Percentiles rank a stretch among this genome's conserved stretches.
These are phyloP conservation scores for Isabelozyma rhagii DNA, from an alignment of 805 yeast species.

Conservation along the genomic window DNA sequence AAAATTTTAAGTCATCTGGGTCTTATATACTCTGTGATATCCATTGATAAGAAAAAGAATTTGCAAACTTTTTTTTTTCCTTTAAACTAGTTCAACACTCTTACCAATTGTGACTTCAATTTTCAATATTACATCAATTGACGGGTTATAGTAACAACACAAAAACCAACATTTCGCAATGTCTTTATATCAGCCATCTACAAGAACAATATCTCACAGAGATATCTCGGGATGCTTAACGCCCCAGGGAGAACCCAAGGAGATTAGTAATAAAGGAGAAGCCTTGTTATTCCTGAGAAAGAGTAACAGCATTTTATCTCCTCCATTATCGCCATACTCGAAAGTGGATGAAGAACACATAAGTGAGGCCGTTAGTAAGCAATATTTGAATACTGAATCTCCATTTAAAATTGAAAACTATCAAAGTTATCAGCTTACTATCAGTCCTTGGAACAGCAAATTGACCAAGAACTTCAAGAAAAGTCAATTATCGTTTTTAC, in stretches of 20 bases:
- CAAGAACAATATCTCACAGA: constrained; percentile 24
- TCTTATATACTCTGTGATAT: not conserved
- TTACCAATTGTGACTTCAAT: constrained; percentile 3
- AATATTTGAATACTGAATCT: constrained; percentile 15
- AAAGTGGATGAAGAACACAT: constrained; percentile 5
- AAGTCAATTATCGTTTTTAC: constrained; percentile 50
- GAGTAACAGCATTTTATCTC: constrained; percentile 36
- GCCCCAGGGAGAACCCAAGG: constrained; percentile 16
- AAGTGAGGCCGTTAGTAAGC: constrained; percentile 6
- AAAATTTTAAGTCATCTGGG: constrained; percentile 1
- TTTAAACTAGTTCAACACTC: not conserved
- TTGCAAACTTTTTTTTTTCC: not conserved
- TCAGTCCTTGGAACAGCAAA: constrained; percentile 48
- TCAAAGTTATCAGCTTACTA: constrained; percentile 43
- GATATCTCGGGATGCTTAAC: constrained; percentile 29
- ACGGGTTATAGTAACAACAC: not conserved
- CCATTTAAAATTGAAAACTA: constrained; percentile 50
- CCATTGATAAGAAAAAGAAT: not conserved
- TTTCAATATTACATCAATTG: constrained; percentile 19
- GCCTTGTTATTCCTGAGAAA: constrained; percentile 1
- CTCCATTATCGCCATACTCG: constrained; percentile 45
- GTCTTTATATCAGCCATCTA: constrained; percentile 25
- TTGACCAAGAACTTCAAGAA: constrained; percentile 44
- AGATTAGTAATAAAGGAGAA: constrained; percentile 5
- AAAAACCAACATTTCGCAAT: not conserved